A percentile compares a stretch with the other conserved stretches of the same genome.
These are phyloP conservation scores for Sporothrix pseudoabietina DNA, from an alignment of 2,329 filamentous ascomycete species.

Conservation along the genomic window DNA sequence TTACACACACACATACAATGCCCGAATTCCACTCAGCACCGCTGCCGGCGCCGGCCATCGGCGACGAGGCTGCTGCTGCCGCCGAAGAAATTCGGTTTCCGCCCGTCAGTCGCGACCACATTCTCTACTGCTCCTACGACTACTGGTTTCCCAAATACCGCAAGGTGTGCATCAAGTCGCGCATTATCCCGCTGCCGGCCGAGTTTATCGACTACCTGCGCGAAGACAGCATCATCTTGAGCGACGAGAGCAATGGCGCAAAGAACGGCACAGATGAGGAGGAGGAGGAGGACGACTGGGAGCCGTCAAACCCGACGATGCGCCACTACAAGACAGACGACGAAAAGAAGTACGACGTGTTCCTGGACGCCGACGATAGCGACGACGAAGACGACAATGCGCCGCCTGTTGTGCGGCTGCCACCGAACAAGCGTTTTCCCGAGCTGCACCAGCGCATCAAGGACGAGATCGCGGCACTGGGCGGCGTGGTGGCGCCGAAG, in stretches of 20 bases:
- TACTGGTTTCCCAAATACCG: constrained; percentile 88
- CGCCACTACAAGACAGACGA: constrained; percentile 44
- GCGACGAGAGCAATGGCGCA: constrained; percentile 57
- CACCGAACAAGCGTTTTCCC: constrained; percentile 61
- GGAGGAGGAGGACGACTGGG: constrained; percentile 61
- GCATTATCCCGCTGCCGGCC: constrained; percentile 74
- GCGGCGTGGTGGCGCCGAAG: constrained; percentile 86
- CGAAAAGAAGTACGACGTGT: constrained; percentile 42
- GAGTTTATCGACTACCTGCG: constrained; percentile 84
- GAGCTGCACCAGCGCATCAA: constrained; percentile 78
- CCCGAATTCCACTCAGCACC: constrained; percentile 39
- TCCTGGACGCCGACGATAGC: constrained; percentile 39
- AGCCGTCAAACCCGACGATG: constrained; percentile 44
- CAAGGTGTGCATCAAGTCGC: constrained; percentile 78
- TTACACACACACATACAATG: constrained; percentile 37
- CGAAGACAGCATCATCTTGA: constrained; percentile 89
- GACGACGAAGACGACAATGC: constrained; percentile 56
- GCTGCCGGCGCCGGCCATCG: constrained; percentile 3
- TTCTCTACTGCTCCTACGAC: constrained; percentile 92
- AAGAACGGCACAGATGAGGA: constrained; percentile 37
- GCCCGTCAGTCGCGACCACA: constrained; percentile 80
- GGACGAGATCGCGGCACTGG: constrained; percentile 75
- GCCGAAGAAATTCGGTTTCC: constrained; percentile 66
- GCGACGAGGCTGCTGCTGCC: constrained; percentile 27
- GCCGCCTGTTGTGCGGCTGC: constrained; percentile 42